phyloP scores from a whole-genome alignment of 192 early-diverging fungal genomes.

The Podila horticola region DNA sequence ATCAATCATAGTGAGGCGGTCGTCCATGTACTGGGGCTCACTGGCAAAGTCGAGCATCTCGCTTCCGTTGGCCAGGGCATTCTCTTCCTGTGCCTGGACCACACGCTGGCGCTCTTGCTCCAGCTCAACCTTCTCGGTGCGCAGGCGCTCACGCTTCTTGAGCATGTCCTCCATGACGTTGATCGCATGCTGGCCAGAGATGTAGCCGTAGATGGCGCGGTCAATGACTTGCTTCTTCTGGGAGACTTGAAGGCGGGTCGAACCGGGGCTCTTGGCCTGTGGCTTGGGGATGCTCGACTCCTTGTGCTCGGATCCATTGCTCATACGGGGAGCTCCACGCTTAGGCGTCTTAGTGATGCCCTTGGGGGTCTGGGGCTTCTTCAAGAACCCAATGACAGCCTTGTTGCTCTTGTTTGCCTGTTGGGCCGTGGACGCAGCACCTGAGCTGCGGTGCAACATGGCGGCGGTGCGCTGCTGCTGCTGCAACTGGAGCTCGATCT shows the following conservation, averaged over 20 bases:
- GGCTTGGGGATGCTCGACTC: conserved; percentile 10
- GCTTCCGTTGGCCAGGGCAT: conserved; percentile 30
- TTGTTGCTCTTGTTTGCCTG: conserved; percentile 54
- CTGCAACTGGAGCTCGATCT: conserved; percentile 62
- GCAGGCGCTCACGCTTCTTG: conserved; percentile 58
- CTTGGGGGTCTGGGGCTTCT: conserved; percentile 61
- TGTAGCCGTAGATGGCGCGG: conserved; percentile 63
- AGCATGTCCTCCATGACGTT: conserved; percentile 65
- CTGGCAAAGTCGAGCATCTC: conserved; percentile 44
- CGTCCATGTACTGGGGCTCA: conserved; percentile 64
- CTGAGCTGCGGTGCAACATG: conserved; percentile 58
- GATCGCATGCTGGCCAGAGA: conserved; percentile 60
- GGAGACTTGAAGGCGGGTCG: conserved; percentile 38
- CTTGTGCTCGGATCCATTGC: conserved; percentile 30
- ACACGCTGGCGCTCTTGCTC: conserved; percentile 59
- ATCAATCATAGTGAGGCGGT: conserved; percentile 63
- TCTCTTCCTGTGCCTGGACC: conserved; percentile 50
- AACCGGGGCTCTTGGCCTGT: conserved; percentile 14
- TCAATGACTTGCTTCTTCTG: conserved; percentile 67
- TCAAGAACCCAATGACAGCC: conserved; percentile 57
- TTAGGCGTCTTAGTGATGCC: conserved; percentile 35
- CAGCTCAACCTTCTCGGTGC: conserved; percentile 59
- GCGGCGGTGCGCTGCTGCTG: conserved; percentile 38
- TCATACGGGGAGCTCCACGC: conserved; percentile 23
- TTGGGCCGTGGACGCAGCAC: conserved; percentile 34